A percentile compares a stretch with the other conserved stretches of the same genome.
These are phyloP conservation scores for Astrocystis sublimbata DNA, from an alignment of 495 filamentous ascomycete genomes.

Conservation along the genomic window DNA sequence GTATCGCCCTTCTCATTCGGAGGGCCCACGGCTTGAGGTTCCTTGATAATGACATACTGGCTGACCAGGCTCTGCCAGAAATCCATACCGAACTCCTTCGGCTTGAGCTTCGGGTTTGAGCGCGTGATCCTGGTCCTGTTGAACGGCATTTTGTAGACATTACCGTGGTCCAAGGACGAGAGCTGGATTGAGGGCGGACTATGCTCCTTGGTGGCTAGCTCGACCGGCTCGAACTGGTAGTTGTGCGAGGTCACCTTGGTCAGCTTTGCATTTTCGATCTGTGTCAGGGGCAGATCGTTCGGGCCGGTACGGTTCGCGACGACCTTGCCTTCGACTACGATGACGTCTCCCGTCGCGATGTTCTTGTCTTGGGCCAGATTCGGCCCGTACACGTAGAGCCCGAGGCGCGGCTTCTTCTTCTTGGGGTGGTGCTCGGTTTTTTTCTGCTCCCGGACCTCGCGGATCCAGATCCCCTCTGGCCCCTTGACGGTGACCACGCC, in stretches of 20 bases:
- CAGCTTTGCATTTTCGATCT: slow-evolving; percentile 52
- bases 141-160: slow-evolving; percentile 57
- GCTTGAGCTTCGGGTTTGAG: slow-evolving; percentile 55
- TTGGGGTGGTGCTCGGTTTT: too few species aligned
- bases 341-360: slow-evolving; percentile 55
- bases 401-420: too few species aligned
- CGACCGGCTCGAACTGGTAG: slow-evolving; percentile 49
- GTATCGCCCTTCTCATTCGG: slow-evolving; percentile 62
- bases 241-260: slow-evolving; percentile 46
- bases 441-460: too few species aligned
- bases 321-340: slow-evolving; percentile 57
- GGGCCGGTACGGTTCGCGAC: slow-evolving; percentile 54
- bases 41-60: slow-evolving; percentile 56
- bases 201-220: slow-evolving; percentile 53
- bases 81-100: slow-evolving; percentile 58
- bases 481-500: slow-evolving; percentile 63
- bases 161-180: slow-evolving; percentile 53
- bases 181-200: slow-evolving; percentile 55
- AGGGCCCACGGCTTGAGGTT: slow-evolving; percentile 47
- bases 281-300: slow-evolving; percentile 57
- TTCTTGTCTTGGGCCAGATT: slow-evolving; percentile 40
- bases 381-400: slow-evolving; percentile 57
- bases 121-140: slow-evolving; percentile 52
- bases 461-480: slow-evolving; percentile 58
- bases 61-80: slow-evolving; percentile 65